Conservation (phyloP, 768 basidiomycete species). For the Lactarius sanguifluus region DNA sequence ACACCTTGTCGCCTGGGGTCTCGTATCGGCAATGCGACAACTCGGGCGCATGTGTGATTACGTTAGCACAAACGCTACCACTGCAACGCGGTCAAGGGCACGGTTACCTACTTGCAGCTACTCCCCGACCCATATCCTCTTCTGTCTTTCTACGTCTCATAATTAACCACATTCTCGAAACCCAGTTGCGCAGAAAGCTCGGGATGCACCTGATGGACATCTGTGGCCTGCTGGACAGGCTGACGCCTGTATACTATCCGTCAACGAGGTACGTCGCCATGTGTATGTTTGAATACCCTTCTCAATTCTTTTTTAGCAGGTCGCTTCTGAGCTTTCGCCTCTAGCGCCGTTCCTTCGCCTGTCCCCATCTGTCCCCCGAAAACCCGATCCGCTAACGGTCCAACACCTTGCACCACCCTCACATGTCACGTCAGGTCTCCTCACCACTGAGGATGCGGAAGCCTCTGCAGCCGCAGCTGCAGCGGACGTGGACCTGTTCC, state of each 20-base stretch:
- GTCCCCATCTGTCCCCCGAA: slow-evolving; percentile 25
- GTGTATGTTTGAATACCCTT: background rate
- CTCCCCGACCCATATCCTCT: too few relatives aligned
- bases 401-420: slow-evolving; percentile 26
- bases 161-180: background rate
- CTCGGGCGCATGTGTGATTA: too few relatives aligned
- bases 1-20: too few relatives aligned
- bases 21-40: too few relatives aligned
- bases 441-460: background rate
- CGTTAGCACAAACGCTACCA: too few relatives aligned
- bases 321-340: slow-evolving; percentile 36
- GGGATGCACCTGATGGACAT: slow-evolving; percentile 35
- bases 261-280: slow-evolving; percentile 51
- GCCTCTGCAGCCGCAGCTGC: background rate
- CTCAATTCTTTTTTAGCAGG: slow-evolving; percentile 37
- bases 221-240: too few relatives aligned
- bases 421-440: slow-evolving; percentile 27
- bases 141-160: too few relatives aligned
- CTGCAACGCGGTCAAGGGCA: too few relatives aligned
- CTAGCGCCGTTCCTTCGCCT: slow-evolving; percentile 46
- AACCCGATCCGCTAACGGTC: slow-evolving; percentile 10
- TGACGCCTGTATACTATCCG: slow-evolving; percentile 52
- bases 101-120: too few relatives aligned
- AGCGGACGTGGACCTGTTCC: slow-evolving; percentile 13
- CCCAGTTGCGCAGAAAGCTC: too few relatives aligned